phyloP scores from a whole-genome alignment of 495 filamentous ascomycete species.

The Hypoxylon subgilvum region DNA sequence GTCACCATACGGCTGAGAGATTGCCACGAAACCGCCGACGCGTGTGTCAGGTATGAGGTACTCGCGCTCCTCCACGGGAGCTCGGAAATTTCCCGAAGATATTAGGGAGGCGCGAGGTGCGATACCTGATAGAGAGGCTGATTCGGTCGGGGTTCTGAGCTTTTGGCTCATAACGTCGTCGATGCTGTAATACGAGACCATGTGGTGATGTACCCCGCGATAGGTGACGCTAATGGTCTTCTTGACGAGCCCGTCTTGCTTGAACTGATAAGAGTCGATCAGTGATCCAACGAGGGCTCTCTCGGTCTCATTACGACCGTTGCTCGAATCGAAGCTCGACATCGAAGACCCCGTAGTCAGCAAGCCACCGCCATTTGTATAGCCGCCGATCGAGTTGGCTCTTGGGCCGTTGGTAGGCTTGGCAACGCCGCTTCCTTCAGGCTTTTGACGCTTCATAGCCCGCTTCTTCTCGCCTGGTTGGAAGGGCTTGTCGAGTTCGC shows the following conservation, averaged over 20 bases:
- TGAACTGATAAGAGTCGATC: constrained; percentile 86
- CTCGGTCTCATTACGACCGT: constrained; percentile 47
- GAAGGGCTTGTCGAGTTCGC: constrained; percentile 81
- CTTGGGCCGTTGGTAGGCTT: constrained; percentile 27
- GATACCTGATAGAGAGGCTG: constrained; percentile 38
- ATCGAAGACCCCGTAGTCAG: constrained; percentile 37
- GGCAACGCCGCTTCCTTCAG: constrained; percentile 29
- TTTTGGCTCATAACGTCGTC: constrained; percentile 70
- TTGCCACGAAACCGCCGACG: not conserved
- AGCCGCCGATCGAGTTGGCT: constrained; percentile 46
- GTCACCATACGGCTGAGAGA: not conserved
- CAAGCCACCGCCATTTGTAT: constrained; percentile 14
- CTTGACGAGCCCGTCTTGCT: constrained; percentile 81
- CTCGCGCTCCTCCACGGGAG: constrained; percentile 65
- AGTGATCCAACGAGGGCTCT: constrained; percentile 80
- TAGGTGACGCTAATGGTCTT: constrained; percentile 86
- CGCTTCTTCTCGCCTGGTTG: constrained; percentile 88
- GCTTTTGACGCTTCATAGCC: constrained; percentile 71
- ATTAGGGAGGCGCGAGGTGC: constrained; percentile 64
- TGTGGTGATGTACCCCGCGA: constrained; percentile 72
- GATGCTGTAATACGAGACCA: constrained; percentile 87
- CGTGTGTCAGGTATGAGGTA: constrained; percentile 1
- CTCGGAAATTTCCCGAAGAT: constrained; percentile 72
- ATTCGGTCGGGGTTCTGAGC: constrained; percentile 64
- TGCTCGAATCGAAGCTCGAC: constrained; percentile 37